Percentiles rank a stretch among this genome's conserved stretches.
Evolutionary conservation across 192 early-diverging fungal genomes (phyloP).

Genomic region (Polychytrium aggregatum): DNA sequence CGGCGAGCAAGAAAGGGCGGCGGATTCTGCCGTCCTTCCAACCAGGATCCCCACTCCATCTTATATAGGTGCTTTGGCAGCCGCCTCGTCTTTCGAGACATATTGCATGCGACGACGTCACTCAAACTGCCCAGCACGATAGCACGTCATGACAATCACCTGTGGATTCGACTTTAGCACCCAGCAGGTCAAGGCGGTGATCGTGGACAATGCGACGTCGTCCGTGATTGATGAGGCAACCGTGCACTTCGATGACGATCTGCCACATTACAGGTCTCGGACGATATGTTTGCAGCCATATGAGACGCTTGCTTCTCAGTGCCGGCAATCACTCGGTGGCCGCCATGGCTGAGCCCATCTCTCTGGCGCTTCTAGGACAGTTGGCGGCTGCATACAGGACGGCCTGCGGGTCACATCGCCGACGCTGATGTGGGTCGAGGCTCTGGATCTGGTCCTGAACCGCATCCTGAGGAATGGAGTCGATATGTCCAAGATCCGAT

Average conservation of each 20-base stretch:
- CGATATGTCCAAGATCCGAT: constrained; percentile 24
- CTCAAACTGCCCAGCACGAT: too few species aligned
- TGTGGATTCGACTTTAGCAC: constrained; percentile 64
- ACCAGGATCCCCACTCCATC: too few species aligned
- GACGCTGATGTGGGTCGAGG: constrained; percentile 67
- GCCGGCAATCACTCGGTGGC: too few species aligned
- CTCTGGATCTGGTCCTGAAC: constrained; percentile 50
- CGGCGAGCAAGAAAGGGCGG: too few species aligned
- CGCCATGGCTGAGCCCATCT: neutral
- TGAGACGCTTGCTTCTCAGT: constrained; percentile 13
- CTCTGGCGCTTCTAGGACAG: constrained; percentile 5
- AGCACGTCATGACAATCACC: too few species aligned
- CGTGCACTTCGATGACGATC: constrained; percentile 50
- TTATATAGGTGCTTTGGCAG: too few species aligned
- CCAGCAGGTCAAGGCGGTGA: constrained; percentile 60
- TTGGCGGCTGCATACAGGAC: constrained; percentile 4
- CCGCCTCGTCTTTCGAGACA: too few species aligned
- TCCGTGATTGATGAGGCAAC: constrained; percentile 30
- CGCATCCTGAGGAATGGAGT: constrained; percentile 25
- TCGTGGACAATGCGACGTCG: constrained; percentile 24
- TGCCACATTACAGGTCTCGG: constrained; percentile 40
- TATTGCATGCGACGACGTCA: too few species aligned
- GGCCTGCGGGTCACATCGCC: constrained; percentile 45
- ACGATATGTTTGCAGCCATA: constrained; percentile 1
- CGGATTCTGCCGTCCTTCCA: too few species aligned